Percentiles rank a stretch among this genome's conserved stretches.
Evolutionary conservation across 768 basidiomycete genomes (phyloP).

Genomic region (Mycena floridula): DNA sequence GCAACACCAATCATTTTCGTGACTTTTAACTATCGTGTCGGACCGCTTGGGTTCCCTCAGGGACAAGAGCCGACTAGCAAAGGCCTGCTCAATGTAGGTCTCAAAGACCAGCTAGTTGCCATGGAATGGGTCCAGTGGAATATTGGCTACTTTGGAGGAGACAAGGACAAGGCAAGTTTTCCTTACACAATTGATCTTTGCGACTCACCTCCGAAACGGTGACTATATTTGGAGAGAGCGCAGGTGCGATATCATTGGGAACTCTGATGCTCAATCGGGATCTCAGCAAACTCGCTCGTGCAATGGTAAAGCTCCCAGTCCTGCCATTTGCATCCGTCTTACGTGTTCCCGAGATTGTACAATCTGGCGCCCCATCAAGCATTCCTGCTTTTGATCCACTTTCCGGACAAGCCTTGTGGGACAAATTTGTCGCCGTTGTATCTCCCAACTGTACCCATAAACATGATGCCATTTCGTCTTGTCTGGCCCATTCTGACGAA

Average conservation of each 20-base stretch:
- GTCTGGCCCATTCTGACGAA: not conserved
- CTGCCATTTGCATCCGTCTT: not conserved
- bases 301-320: slow-evolving; percentile 1
- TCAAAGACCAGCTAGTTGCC: slow-evolving; percentile 26
- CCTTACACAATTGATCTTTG: not conserved
- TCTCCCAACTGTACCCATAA: not conserved
- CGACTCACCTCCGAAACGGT: slow-evolving; percentile 11
- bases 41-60: slow-evolving; percentile 39
- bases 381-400: not conserved
- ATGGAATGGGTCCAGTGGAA: slow-evolving; percentile 29
- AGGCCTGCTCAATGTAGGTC: slow-evolving; percentile 9
- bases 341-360: slow-evolving; percentile 4
- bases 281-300: slow-evolving; percentile 6
- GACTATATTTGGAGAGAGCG: slow-evolving; percentile 27
- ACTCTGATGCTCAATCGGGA: slow-evolving; percentile 14
- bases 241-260: slow-evolving; percentile 25
- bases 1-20: slow-evolving; percentile 39
- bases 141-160: slow-evolving; percentile 30
- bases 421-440: slow-evolving; percentile 5
- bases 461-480: slow-evolving; percentile 1
- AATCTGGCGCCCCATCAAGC: slow-evolving; percentile 8
- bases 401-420: slow-evolving; percentile 4
- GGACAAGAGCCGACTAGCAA: slow-evolving; percentile 17
- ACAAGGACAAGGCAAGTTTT: slow-evolving; percentile 10
- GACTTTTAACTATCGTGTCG: too few species aligned